phyloP scores from a whole-genome alignment of 2,329 filamentous ascomycete genomes.

The Colletotrichum cuscutae region DNA sequence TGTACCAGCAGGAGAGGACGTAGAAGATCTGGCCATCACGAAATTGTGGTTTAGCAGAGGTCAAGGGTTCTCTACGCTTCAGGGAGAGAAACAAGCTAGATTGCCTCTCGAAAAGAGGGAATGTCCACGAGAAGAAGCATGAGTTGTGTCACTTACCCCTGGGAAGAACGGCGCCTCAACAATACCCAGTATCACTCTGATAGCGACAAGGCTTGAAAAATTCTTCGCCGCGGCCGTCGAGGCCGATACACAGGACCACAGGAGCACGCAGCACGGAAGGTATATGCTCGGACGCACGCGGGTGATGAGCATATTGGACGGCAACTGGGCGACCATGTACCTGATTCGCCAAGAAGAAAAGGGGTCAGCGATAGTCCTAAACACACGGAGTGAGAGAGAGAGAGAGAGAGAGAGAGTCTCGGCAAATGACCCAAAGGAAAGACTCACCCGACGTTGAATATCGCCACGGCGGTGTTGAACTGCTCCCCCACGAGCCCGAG shows the following conservation, averaged over 20 bases:
- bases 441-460: conserved; percentile 30
- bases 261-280: conserved; percentile 35
- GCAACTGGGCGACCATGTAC: conserved; percentile 38
- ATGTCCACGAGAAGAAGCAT: neutral
- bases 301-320: conserved; percentile 39
- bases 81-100: too few species aligned
- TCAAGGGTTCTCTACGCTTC: too few species aligned
- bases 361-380: neutral
- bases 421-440: too few species aligned
- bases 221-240: conserved; percentile 28
- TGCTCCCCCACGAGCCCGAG: conserved; percentile 30
- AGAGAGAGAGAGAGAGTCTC: neutral
- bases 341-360: conserved; percentile 3
- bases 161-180: conserved; percentile 34
- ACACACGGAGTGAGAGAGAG: neutral
- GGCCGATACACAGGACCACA: conserved; percentile 34
- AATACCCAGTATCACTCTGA: conserved; percentile 21
- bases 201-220: conserved; percentile 24
- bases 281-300: conserved; percentile 37
- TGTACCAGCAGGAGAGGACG: conserved; percentile 33
- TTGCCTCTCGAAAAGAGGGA: too few species aligned
- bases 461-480: conserved; percentile 29
- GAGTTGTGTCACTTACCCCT: conserved; percentile 10
- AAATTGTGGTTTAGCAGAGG: too few species aligned
- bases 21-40: conserved; percentile 34